Evolutionary conservation across 1,284 basidiomycete genomes (phyloP).

Genomic region (Malassezia globosa): DNA sequence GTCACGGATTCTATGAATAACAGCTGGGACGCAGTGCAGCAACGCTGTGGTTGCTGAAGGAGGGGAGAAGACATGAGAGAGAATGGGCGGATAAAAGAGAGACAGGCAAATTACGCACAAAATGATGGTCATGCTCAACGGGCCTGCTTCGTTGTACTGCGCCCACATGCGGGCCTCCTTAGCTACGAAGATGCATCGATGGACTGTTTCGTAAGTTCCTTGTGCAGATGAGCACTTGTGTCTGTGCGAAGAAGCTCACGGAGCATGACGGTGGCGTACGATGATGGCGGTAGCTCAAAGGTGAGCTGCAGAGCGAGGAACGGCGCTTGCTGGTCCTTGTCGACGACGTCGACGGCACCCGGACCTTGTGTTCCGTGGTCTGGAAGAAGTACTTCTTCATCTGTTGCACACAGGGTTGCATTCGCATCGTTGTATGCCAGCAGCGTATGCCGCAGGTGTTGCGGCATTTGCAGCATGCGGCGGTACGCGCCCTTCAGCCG

Average conservation of each 20-base stretch:
- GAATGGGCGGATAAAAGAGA: background rate
- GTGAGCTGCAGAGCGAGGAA: slow-evolving; percentile 31
- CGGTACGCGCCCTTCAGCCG: slow-evolving; percentile 84
- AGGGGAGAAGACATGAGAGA: background rate
- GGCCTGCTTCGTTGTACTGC: too few species aligned
- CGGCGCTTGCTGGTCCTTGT: background rate
- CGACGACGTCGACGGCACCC: background rate
- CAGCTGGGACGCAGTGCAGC: slow-evolving; percentile 20
- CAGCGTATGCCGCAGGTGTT: slow-evolving; percentile 65
- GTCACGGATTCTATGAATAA: slow-evolving; percentile 14
- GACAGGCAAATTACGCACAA: too few species aligned
- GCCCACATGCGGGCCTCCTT: too few species aligned
- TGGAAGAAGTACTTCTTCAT: slow-evolving; percentile 73
- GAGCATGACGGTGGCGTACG: slow-evolving; percentile 44
- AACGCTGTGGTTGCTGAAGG: slow-evolving; percentile 34
- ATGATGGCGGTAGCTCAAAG: slow-evolving; percentile 35
- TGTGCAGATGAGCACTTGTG: slow-evolving; percentile 21
- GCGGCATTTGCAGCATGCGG: slow-evolving; percentile 73
- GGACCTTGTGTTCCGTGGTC: too few species aligned
- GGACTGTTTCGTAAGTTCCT: slow-evolving; percentile 8
- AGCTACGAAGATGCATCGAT: too few species aligned
- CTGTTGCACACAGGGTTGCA: slow-evolving; percentile 75
- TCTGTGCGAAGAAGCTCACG: slow-evolving; percentile 42
- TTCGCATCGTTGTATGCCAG: slow-evolving; percentile 86
- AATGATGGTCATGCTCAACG: too few species aligned